Percentiles rank a stretch among this genome's conserved stretches.
Evolutionary conservation across 495 filamentous ascomycete species (phyloP).

Genomic region (Podospora pseudoanserina): DNA sequence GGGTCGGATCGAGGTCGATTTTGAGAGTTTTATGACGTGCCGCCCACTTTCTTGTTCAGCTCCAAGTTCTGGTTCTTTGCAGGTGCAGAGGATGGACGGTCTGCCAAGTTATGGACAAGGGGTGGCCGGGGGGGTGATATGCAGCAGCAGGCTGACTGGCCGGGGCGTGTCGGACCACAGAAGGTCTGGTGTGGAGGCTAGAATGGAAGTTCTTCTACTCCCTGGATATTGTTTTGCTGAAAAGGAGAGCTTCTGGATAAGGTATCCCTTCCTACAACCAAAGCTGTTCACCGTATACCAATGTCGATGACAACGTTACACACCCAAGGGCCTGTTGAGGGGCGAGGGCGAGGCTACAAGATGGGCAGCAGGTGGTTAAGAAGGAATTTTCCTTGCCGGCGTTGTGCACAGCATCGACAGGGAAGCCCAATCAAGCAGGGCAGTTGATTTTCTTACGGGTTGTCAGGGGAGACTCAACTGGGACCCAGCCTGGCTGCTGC

Average conservation of each 20-base stretch:
- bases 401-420: slow-evolving; percentile 29
- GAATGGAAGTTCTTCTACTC: slow-evolving; percentile 11
- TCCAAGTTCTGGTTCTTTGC: slow-evolving; percentile 1
- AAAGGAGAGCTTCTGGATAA: neutral
- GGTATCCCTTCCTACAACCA: neutral
- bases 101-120: slow-evolving; percentile 6
- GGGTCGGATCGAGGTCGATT: neutral
- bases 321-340: slow-evolving; percentile 20
- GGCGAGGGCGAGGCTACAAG: slow-evolving; percentile 9
- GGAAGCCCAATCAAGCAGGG: slow-evolving; percentile 34
- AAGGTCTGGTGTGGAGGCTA: slow-evolving; percentile 6
- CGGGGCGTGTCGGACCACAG: slow-evolving; percentile 9
- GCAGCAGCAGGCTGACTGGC: neutral
- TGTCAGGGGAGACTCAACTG: slow-evolving; percentile 34
- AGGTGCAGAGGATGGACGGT: slow-evolving; percentile 12
- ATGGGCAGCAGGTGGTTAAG: slow-evolving; percentile 25
- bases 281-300: neutral
- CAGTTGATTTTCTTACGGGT: slow-evolving; percentile 29
- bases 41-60: slow-evolving; percentile 19
- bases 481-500: slow-evolving; percentile 13
- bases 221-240: neutral
- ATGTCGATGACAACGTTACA: neutral
- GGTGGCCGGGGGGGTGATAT: neutral
- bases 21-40: slow-evolving; percentile 12
- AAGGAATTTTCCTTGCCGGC: slow-evolving; percentile 33